Percentiles rank a stretch among this genome's conserved stretches.
phyloP scores from a whole-genome alignment of 2,329 filamentous ascomycete species.

The Fusarium proliferatum region DNA sequence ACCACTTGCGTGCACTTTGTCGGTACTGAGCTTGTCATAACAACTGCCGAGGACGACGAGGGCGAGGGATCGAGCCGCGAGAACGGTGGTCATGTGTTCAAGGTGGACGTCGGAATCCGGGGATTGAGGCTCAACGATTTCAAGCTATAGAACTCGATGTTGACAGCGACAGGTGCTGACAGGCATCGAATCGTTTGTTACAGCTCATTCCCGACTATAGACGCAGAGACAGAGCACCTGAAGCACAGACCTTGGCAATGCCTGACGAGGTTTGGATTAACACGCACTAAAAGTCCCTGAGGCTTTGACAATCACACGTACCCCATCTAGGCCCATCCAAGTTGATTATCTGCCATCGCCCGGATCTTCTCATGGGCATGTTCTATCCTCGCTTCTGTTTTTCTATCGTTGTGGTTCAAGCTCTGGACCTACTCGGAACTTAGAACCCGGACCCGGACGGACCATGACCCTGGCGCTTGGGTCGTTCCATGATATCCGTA shows the following conservation, averaged over 20 bases:
- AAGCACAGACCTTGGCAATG: conserved; percentile 30
- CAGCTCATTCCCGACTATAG: conserved; percentile 1
- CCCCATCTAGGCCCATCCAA: not conserved
- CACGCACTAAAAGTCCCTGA: conserved; percentile 4
- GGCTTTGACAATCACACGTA: conserved; percentile 5
- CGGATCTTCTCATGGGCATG: conserved; percentile 1
- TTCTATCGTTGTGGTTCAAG: conserved; percentile 10
- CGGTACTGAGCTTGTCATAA: conserved; percentile 81
- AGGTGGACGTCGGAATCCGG: conserved; percentile 78
- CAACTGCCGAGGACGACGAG: conserved; percentile 76
- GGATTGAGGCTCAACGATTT: conserved; percentile 75
- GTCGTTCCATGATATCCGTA: conserved; percentile 11
- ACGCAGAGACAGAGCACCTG: not conserved
- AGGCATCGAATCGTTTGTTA: not conserved
- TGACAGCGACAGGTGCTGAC: not conserved
- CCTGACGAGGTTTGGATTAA: conserved; percentile 6
- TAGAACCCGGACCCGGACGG: conserved; percentile 4
- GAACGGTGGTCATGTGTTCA: conserved; percentile 78
- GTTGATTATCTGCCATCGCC: conserved; percentile 1
- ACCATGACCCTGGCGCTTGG: conserved; percentile 29
- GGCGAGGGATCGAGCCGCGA: conserved; percentile 71
- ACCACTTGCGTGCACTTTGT: conserved; percentile 86
- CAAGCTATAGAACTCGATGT: conserved; percentile 55
- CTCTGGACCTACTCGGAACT: conserved; percentile 2
- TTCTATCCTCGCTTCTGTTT: not conserved